Evolutionary conservation across 352 stramenopile genomes (phyloP).

Genomic region (Plasmopara muralis): DNA sequence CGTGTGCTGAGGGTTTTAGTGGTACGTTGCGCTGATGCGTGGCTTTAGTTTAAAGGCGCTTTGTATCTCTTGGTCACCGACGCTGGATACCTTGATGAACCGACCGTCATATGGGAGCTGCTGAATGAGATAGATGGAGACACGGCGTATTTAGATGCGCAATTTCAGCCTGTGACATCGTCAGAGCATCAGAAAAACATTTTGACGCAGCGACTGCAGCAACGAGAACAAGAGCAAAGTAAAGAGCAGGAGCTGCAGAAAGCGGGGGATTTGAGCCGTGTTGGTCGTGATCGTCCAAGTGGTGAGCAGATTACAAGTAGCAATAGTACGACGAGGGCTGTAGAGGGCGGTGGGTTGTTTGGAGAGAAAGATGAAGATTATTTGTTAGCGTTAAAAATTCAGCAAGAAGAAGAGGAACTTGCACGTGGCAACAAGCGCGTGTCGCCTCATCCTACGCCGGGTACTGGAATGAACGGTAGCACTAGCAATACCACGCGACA

Average conservation of each 20-base stretch:
- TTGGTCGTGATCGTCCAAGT: conserved; percentile 2
- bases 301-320: conserved; percentile 2
- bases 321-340: conserved; percentile 5
- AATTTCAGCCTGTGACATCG: conserved; percentile 59
- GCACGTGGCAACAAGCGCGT: conserved; percentile 19
- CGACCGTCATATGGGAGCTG: conserved; percentile 92
- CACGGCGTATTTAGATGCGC: conserved; percentile 63
- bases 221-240: conserved; percentile 21
- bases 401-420: conserved; percentile 68
- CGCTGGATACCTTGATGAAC: conserved; percentile 91
- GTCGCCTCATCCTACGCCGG: conserved; percentile 15
- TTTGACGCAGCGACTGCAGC: conserved; percentile 49
- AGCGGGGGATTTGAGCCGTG: conserved; percentile 14
- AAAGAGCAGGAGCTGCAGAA: conserved; percentile 18
- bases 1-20: not conserved
- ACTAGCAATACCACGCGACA: conserved; percentile 3
- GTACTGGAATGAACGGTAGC: conserved; percentile 7
- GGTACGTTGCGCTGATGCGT: not conserved
- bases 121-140: conserved; percentile 89
- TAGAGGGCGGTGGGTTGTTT: conserved; percentile 12
- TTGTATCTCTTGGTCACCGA: conserved; percentile 97
- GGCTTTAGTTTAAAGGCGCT: conserved; percentile 72
- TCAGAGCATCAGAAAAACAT: conserved; percentile 66
- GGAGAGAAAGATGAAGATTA: conserved; percentile 53
- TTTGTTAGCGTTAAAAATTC: conserved; percentile 59